Evolutionary conservation across 345 rosid species (phyloP).

Genomic region (Euphorbia lathyris): DNA sequence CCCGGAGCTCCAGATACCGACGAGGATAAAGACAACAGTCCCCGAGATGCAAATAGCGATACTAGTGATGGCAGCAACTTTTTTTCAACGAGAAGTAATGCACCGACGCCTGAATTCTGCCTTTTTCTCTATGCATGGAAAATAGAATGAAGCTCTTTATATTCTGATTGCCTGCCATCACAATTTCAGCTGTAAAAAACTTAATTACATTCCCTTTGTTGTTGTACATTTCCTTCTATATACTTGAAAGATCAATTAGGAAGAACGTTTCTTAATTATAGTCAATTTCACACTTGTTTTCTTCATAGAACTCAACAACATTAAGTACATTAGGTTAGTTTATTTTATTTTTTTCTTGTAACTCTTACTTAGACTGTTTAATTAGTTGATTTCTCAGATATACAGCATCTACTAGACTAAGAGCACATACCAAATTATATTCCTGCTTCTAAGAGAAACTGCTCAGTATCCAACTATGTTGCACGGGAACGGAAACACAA

Average conservation of each 20-base stretch:
- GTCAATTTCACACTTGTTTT: neutral
- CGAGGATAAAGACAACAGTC: constrained; percentile 54
- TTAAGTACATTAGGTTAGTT: neutral
- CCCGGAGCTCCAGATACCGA: constrained; percentile 52
- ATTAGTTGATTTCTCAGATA: neutral
- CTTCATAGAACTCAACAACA: neutral
- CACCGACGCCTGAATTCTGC: constrained; percentile 55
- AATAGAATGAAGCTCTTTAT: constrained; percentile 51
- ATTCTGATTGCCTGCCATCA: constrained; percentile 1
- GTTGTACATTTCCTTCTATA: neutral
- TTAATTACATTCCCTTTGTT: neutral
- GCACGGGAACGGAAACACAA: no score
- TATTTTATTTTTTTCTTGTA: neutral
- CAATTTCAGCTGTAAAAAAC: constrained; percentile 7
- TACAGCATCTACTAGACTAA: neutral
- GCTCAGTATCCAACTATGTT: no score
- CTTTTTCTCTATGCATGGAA: constrained; percentile 90
- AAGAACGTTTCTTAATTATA: neutral
- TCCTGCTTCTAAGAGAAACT: neutral
- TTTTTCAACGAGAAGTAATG: constrained; percentile 42
- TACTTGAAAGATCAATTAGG: neutral
- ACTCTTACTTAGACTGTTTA: neutral
- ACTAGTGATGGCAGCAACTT: constrained; percentile 55
- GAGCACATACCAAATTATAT: neutral
- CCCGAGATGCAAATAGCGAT: constrained; percentile 51